A percentile compares a stretch with the other conserved stretches of the same genome.
phyloP scores from a whole-genome alignment of 75 land plant genomes.

The Larix kaempferi region DNA sequence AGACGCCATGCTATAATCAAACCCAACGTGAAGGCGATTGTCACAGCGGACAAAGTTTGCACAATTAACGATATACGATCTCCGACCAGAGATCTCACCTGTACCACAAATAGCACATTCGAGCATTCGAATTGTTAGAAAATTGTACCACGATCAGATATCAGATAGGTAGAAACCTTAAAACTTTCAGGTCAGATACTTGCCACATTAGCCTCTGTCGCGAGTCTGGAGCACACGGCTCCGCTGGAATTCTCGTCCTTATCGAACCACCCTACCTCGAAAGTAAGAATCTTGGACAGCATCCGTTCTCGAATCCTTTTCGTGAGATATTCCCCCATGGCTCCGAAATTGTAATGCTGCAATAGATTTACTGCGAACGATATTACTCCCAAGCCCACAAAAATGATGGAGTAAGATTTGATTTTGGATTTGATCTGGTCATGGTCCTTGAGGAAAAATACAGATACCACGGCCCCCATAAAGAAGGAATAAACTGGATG shows the following conservation, averaged over 20 bases:
- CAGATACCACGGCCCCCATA: slow-evolving; percentile 44
- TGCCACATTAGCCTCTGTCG: slow-evolving; percentile 69
- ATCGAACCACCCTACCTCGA: slow-evolving; percentile 91
- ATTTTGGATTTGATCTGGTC: slow-evolving; percentile 21
- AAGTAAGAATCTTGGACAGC: slow-evolving; percentile 50
- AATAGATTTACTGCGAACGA: slow-evolving; percentile 34
- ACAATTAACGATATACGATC: slow-evolving; percentile 58
- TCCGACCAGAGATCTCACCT: slow-evolving; percentile 63
- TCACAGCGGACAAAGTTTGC: slow-evolving; percentile 54
- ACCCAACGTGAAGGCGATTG: slow-evolving; percentile 49
- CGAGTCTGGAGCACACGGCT: slow-evolving; percentile 56
- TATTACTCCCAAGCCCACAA: slow-evolving; percentile 34
- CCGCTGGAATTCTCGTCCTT: slow-evolving; percentile 63
- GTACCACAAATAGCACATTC: neutral
- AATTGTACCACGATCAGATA: neutral
- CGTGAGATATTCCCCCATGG: slow-evolving; percentile 66
- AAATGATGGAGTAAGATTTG: slow-evolving; percentile 33
- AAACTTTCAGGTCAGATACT: neutral
- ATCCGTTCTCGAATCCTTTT: slow-evolving; percentile 64
- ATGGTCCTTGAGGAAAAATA: slow-evolving; percentile 41
- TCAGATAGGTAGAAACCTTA: neutral
- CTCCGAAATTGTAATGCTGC: slow-evolving; percentile 67
- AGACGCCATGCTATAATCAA: slow-evolving; percentile 66
- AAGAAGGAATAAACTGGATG: slow-evolving; percentile 55
- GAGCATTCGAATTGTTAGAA: neutral